Conservation (phyloP, 139 green algal species). For the Desmodesmus armatus region DNA sequence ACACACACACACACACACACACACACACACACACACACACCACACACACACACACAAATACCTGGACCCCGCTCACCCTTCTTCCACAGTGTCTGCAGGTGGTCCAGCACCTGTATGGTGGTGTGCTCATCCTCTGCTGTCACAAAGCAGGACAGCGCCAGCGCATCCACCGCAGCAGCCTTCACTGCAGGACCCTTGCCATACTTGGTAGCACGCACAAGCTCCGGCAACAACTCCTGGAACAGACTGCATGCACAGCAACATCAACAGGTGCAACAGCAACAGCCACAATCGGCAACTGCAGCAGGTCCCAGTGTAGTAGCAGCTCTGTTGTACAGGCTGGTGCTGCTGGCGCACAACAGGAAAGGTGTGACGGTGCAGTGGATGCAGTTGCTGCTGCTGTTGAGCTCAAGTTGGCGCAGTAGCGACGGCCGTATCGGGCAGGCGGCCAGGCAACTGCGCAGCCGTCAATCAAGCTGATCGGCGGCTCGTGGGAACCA, state of each 20-base stretch:
- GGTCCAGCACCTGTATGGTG: constrained; percentile 57
- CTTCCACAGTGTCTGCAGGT: constrained; percentile 54
- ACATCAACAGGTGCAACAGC: neutral
- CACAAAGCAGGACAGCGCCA: constrained; percentile 72
- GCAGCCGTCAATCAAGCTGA: too few species aligned
- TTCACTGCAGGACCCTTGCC: constrained; percentile 44
- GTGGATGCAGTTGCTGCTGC: too few species aligned
- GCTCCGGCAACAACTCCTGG: constrained; percentile 48
- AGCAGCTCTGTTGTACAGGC: too few species aligned
- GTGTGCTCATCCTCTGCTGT: constrained; percentile 57
- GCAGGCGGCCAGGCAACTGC: too few species aligned
- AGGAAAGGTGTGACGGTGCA: too few species aligned
- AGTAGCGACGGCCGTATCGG: too few species aligned
- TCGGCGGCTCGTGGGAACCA: too few species aligned
- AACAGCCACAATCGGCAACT: neutral
- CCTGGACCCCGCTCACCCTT: constrained; percentile 44
- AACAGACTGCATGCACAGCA: constrained; percentile 55
- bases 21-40: too few species aligned
- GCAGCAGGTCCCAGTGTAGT: neutral
- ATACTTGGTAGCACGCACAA: constrained; percentile 54
- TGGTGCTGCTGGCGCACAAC: too few species aligned
- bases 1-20: too few species aligned
- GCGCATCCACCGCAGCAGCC: constrained; percentile 59
- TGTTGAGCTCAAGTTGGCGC: too few species aligned
- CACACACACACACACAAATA: too few species aligned